Conservation (phyloP, 73 alveolate genomes). For the Symbiodinium natans region DNA sequence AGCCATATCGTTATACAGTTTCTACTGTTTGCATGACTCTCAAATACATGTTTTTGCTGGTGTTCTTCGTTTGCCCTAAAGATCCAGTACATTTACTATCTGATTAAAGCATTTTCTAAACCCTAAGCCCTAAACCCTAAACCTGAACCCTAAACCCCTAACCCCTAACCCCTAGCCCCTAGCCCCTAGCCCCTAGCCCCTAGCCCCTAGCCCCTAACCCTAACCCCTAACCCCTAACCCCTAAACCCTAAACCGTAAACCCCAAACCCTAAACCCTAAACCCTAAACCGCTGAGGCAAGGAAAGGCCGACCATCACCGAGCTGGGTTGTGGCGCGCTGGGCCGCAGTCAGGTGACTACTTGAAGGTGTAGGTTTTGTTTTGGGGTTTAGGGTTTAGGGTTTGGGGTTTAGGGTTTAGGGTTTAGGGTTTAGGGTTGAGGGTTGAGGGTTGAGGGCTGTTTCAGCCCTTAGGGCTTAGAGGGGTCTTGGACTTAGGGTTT, state of each 20-base stretch:
- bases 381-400: neutral
- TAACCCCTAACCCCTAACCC: neutral
- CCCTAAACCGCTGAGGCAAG: neutral
- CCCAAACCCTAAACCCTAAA: too few relatives aligned
- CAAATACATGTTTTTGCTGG: too few relatives aligned
- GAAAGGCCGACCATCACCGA: neutral
- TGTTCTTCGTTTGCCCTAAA: too few relatives aligned
- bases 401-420: neutral
- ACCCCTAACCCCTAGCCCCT: neutral
- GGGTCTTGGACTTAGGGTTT: too few relatives aligned
- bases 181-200: neutral
- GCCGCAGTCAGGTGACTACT: neutral
- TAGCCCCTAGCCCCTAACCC: neutral
- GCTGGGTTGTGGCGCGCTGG: neutral
- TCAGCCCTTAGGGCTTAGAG: too few relatives aligned
- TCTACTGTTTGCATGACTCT: too few relatives aligned
- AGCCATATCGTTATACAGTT: too few relatives aligned
- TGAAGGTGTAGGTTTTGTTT: neutral
- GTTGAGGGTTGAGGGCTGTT: too few relatives aligned
- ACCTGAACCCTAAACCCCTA: neutral
- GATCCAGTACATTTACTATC: too few relatives aligned
- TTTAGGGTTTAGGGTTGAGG: too few relatives aligned
- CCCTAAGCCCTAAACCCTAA: neutral
- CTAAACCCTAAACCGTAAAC: neutral
- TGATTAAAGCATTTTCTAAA: too few relatives aligned